phyloP scores from a whole-genome alignment of 345 rosid genomes.

The Melaleuca quinquenervia region DNA sequence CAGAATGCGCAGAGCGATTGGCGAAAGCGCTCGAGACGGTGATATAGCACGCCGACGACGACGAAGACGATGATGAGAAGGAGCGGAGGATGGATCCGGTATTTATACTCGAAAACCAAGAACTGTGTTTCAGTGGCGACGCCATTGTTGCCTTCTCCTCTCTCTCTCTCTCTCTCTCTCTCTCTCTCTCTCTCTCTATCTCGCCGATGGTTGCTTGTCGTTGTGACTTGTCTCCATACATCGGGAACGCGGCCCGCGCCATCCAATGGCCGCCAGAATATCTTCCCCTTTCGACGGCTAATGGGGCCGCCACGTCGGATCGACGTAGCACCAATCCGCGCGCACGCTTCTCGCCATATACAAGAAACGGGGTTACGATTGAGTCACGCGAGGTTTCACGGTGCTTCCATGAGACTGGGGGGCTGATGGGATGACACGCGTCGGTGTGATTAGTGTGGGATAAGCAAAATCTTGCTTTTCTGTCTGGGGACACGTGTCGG shows the following conservation, averaged over 20 bases:
- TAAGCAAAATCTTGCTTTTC: not conserved
- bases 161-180: not conserved
- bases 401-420: not conserved
- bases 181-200: not conserved
- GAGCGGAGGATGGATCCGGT: constrained; percentile 6
- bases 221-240: not conserved
- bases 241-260: not conserved
- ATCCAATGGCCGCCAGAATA: not conserved
- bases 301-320: constrained; percentile 26
- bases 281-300: not conserved
- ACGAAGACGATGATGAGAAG: constrained; percentile 6
- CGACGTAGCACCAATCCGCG: constrained; percentile 5
- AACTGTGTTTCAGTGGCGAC: constrained; percentile 4
- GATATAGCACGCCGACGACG: not conserved
- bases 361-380: no score
- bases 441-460: not conserved
- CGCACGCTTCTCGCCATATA: not conserved
- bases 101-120: constrained; percentile 37
- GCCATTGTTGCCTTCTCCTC: not conserved
- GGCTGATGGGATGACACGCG: not conserved
- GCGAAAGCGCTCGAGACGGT: not conserved
- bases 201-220: not conserved
- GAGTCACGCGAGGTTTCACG: not conserved
- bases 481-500: not conserved
- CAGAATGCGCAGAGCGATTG: constrained; percentile 12